Percentiles rank a stretch among this genome's conserved stretches.
Conservation (phyloP, 257 asterid genomes). For the Nyctanthes arbortristis region DNA sequence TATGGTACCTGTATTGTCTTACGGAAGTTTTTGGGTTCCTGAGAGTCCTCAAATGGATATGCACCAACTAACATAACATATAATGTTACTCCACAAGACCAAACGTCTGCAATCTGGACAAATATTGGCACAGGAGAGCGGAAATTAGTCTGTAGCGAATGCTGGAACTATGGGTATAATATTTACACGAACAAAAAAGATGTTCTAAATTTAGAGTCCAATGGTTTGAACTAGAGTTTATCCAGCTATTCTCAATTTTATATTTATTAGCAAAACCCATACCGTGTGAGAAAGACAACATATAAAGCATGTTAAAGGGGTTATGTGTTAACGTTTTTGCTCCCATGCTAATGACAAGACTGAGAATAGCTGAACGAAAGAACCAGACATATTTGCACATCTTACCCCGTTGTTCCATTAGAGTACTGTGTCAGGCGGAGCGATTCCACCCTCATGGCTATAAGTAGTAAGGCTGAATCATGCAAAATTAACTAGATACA, state of each 20-base stretch:
- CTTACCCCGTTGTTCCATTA: neutral
- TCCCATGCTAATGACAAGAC: neutral
- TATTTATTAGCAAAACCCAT: neutral
- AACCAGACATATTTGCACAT: neutral
- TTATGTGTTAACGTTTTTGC: neutral
- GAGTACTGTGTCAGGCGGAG: neutral
- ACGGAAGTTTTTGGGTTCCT: constrained; percentile 89
- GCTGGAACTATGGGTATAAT: no score
- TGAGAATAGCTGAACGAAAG: no score
- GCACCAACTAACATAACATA: constrained; percentile 99
- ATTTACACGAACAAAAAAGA: no score
- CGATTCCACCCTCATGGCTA: neutral
- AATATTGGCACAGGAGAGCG: constrained; percentile 15
- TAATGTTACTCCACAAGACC: constrained; percentile 99
- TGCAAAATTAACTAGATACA: neutral
- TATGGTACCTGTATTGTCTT: constrained; percentile 84
- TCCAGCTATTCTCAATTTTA: no score
- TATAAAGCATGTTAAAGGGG: no score
- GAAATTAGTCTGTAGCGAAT: constrained; percentile 10
- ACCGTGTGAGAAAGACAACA: neutral
- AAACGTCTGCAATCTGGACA: constrained; percentile 85
- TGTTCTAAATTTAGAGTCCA: no score
- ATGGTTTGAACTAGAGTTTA: no score
- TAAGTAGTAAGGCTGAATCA: neutral
- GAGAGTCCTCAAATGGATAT: constrained; percentile 97